Base-by-base conservation (phyloP, 768 basidiomycete genomes). In the Pleurotus salmoneostramineus region DNA sequence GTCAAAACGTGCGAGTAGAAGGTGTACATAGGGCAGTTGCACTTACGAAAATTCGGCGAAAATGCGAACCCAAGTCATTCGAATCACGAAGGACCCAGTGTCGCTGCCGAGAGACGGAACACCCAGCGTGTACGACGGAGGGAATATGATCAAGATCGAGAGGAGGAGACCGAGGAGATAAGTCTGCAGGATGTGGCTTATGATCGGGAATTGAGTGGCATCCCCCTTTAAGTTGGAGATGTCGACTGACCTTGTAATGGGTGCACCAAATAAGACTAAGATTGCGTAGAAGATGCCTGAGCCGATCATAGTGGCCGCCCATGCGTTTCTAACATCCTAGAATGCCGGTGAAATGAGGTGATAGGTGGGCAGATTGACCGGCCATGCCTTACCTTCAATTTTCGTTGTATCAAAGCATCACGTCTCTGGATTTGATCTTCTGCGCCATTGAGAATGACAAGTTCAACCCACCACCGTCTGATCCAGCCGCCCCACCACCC, bases 31-130 rank as follows among this genome's bases (percentile, higher is more conserved):
- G 35, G n/a, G 35, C 35, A n/a, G 31, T 33, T 17, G 31, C 37
- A 85, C 93, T 69, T 66, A 96, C 95, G 82, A 79, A 60, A 91
- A 73, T 62, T 94, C 89, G 49, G 83, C 89, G 66, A 95, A 95
- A 42, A 98, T 75, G 50, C 91, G 81, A 21, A 83, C 78, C 88
- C 92, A 93, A 5, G 82, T 81, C 67, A 86, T 77, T 44, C 88
- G 78, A 46, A 78, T 80, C 55, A 83, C 69, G 36, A 85, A 65
- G 1, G 85, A 76, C 12, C 70, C 66, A 5, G 76, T 71, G 47
- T 74, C 72, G 15, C 67, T 69, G 17, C 71, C 69, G 12, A 83
- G 62, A 37, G 78, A 78, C 0, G 91, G 89, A 2, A 76, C 61
- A 5, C 91, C 91, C 14, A 93, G 74, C 2, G 84, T 77, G 66